These are phyloP conservation scores for Debaryomyces nepalensis DNA, from an alignment of 1,139 yeast genomes.

Conservation along the genomic window DNA sequence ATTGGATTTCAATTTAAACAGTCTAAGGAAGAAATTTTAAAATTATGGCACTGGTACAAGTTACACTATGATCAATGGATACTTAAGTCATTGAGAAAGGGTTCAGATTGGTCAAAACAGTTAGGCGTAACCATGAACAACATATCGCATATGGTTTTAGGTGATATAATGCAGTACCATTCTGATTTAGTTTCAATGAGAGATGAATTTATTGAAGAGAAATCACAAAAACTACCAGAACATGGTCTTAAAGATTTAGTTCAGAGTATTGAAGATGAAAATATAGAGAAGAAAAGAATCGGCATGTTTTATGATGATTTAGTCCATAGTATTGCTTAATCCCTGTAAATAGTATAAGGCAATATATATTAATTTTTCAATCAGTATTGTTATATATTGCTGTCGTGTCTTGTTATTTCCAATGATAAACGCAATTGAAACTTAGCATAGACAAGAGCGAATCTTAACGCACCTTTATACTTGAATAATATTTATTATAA, in stretches of 20 bases:
- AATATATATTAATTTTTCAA: too few species aligned
- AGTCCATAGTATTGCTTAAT: neutral
- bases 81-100: slow-evolving; percentile 45
- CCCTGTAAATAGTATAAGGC: slow-evolving; percentile 10
- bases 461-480: too few species aligned
- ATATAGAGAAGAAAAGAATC: slow-evolving; percentile 22
- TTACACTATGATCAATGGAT: slow-evolving; percentile 57
- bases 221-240: slow-evolving; percentile 35
- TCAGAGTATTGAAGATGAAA: slow-evolving; percentile 25
- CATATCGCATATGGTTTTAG: slow-evolving; percentile 44
- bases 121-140: slow-evolving; percentile 46
- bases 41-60: slow-evolving; percentile 60
- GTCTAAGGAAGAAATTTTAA: slow-evolving; percentile 21
- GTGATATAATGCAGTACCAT: slow-evolving; percentile 46
- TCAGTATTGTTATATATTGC: too few species aligned
- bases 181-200: slow-evolving; percentile 27
- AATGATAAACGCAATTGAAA: too few species aligned
- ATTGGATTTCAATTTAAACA: slow-evolving; percentile 50
- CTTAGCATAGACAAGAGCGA: too few species aligned
- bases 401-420: too few species aligned
- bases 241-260: slow-evolving; percentile 36
- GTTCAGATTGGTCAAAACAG: slow-evolving; percentile 48
- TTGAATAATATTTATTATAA: too few species aligned
- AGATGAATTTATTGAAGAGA: slow-evolving; percentile 35
- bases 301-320: slow-evolving; percentile 9